Percentiles rank a stretch among this genome's conserved stretches.
Conservation (phyloP, 2,329 filamentous ascomycete genomes). For the Coniella vitis region DNA sequence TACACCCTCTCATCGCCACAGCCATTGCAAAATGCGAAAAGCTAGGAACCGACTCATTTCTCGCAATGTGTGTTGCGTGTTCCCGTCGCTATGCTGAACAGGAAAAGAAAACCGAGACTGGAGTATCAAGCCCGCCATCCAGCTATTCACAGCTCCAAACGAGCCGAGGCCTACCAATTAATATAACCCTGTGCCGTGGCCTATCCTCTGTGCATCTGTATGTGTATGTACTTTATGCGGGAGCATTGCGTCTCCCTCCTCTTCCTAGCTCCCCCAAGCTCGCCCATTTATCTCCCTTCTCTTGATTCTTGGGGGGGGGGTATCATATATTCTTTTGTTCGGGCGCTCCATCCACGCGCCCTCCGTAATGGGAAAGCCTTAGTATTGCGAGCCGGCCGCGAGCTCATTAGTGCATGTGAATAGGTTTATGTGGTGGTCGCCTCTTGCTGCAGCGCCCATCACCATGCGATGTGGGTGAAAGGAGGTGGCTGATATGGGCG, state of each 20-base stretch:
- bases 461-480: slow-evolving; percentile 95
- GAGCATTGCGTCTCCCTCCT: no score
- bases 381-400: slow-evolving; percentile 7
- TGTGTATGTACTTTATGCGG: no score
- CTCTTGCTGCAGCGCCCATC: slow-evolving; percentile 77
- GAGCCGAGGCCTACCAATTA: no score
- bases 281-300: no score
- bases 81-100: slow-evolving; percentile 5
- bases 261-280: no score
- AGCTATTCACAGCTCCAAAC: background rate
- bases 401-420: slow-evolving; percentile 60
- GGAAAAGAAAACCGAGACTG: background rate
- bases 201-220: no score
- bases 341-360: no score
- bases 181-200: no score
- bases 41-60: background rate
- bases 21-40: background rate
- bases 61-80: background rate
- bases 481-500: slow-evolving; percentile 79
- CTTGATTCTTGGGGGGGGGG: no score
- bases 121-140: background rate
- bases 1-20: no score
- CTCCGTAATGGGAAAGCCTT: background rate
- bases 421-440: slow-evolving; percentile 86
- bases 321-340: no score